phyloP scores from a whole-genome alignment of 2,329 filamentous ascomycete species.

The Paecilomyces sp. region DNA sequence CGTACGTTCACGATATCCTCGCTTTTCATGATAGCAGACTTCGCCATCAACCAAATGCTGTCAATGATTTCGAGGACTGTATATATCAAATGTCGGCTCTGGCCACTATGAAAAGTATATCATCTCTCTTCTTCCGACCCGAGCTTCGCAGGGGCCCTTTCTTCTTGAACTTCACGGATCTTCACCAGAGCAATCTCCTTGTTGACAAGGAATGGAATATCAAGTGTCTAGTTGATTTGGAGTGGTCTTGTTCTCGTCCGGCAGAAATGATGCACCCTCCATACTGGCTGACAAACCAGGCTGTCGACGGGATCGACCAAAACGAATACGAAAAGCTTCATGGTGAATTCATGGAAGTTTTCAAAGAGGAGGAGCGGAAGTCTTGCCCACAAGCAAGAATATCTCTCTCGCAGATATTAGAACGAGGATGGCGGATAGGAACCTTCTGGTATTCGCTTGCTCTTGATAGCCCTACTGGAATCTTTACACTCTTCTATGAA shows the following conservation, averaged over 20 bases:
- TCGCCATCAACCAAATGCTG: constrained; percentile 15
- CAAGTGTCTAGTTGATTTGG: constrained; percentile 27
- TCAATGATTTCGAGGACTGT: constrained; percentile 6
- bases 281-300: constrained; percentile 17
- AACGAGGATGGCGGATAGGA: too few relatives aligned
- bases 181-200: constrained; percentile 32
- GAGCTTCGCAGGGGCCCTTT: constrained; percentile 27
- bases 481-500: too few relatives aligned
- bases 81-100: constrained; percentile 7
- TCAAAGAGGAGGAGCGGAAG: constrained; percentile 11
- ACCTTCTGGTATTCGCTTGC: too few relatives aligned
- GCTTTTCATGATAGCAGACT: constrained; percentile 16
- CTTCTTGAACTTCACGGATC: constrained; percentile 27
- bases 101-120: background rate
- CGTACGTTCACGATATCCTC: constrained; percentile 15
- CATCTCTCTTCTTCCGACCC: constrained; percentile 1
- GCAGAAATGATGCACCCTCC: constrained; percentile 19
- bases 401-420: too few relatives aligned
- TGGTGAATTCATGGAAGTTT: constrained; percentile 11
- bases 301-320: constrained; percentile 10
- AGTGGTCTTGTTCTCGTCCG: constrained; percentile 25
- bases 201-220: constrained; percentile 29
- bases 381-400: too few relatives aligned
- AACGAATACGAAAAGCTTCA: constrained; percentile 3
- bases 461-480: too few relatives aligned